Conservation (phyloP, 306 rosid species). For the Prunus salicina region DNA sequence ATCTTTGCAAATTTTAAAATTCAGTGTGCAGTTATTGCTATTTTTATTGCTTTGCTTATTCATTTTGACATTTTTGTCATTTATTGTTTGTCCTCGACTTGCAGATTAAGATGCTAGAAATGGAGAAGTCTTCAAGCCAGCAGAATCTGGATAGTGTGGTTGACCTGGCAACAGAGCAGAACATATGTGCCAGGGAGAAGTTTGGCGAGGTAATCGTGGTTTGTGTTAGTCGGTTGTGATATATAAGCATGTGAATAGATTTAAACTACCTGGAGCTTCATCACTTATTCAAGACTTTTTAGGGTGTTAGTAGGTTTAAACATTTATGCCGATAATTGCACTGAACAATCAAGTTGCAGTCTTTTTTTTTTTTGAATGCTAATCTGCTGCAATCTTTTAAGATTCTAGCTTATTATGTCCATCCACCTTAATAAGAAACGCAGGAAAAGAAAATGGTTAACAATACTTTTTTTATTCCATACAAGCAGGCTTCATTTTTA, state of each 20-base stretch:
- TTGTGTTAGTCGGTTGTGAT: conserved; percentile 4
- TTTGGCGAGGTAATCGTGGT: conserved; percentile 59
- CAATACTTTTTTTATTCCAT: not conserved
- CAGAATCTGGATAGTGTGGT: conserved; percentile 64
- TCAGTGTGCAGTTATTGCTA: conserved; percentile 19
- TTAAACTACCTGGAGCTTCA: not conserved
- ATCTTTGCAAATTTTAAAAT: not conserved
- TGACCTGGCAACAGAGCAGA: conserved; percentile 76
- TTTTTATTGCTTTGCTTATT: conserved; percentile 13
- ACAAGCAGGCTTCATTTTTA: too few species aligned
- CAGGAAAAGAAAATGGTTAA: not conserved
- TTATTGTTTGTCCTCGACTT: conserved; percentile 12
- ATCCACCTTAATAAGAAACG: not conserved
- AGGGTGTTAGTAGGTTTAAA: not conserved
- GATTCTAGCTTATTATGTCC: not conserved
- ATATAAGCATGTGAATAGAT: conserved; percentile 3
- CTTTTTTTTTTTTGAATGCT: not conserved
- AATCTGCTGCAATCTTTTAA: not conserved
- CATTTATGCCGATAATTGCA: not conserved
- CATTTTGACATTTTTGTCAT: conserved; percentile 4
- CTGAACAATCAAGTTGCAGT: not conserved
- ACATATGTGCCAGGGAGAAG: conserved; percentile 56
- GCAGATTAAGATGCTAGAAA: conserved; percentile 76
- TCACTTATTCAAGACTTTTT: not conserved
- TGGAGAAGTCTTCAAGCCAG: conserved; percentile 78